Percentiles rank a stretch among this genome's conserved stretches.
Conservation (phyloP, 805 yeast genomes). For the Diddensiella caesifluorescens region DNA sequence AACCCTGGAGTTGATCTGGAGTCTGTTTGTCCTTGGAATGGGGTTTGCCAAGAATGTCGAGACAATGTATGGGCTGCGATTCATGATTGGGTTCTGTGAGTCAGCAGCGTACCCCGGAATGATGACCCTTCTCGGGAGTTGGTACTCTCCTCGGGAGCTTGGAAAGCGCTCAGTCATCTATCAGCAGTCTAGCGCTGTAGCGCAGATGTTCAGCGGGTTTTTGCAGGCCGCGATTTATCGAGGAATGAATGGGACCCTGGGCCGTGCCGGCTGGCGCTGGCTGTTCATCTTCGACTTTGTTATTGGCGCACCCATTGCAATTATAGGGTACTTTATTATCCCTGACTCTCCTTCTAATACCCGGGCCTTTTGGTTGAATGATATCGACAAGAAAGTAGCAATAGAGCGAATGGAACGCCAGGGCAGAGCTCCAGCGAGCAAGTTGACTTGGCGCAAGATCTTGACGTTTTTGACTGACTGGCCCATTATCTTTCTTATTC, state of each 20-base stretch:
- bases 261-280: constrained; percentile 60
- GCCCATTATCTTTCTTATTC: constrained; percentile 8
- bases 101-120: constrained; percentile 29
- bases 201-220: constrained; percentile 42
- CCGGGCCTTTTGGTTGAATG: constrained; percentile 23
- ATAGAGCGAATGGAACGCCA: constrained; percentile 6
- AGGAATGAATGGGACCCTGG: constrained; percentile 38
- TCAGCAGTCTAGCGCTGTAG: constrained; percentile 21
- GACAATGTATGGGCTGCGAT: constrained; percentile 27
- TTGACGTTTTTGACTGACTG: constrained; percentile 1
- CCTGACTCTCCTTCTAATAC: constrained; percentile 63
- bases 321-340: constrained; percentile 38
- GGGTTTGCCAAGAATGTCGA: constrained; percentile 24
- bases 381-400: constrained; percentile 27
- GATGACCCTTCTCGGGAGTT: constrained; percentile 26
- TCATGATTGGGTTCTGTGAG: constrained; percentile 30
- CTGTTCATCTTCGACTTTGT: constrained; percentile 59
- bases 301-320: constrained; percentile 36
- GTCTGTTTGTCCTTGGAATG: constrained; percentile 22
- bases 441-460: constrained; percentile 5
- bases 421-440: constrained; percentile 4
- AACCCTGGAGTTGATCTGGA: constrained; percentile 28
- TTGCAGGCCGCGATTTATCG: constrained; percentile 49
- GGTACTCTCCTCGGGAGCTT: constrained; percentile 38
- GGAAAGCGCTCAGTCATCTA: constrained; percentile 33